Percentiles rank a stretch among this genome's conserved stretches.
Evolutionary conservation across 805 yeast species (phyloP).

Genomic region (Starmerella khaoyaiensis): DNA sequence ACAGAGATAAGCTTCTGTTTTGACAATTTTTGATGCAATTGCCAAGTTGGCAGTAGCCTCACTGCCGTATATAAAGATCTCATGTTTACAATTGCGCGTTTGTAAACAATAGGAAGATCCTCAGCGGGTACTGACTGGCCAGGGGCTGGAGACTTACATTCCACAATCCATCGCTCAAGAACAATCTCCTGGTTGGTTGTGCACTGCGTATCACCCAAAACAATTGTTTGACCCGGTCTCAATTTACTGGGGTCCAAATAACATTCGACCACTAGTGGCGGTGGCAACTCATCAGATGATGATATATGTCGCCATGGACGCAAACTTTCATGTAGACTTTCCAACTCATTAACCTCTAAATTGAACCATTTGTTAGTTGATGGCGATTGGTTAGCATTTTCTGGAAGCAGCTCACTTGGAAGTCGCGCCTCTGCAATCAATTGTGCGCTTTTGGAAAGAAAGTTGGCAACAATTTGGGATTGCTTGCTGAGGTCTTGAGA

Average conservation of each 20-base stretch:
- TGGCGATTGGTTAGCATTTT: too few relatives aligned
- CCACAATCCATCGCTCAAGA: constrained; percentile 84
- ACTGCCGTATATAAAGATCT: constrained; percentile 58
- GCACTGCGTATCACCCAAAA: constrained; percentile 40
- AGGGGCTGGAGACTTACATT: constrained; percentile 40
- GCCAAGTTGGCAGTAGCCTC: constrained; percentile 59
- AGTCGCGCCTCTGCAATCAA: constrained; percentile 24
- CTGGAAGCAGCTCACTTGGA: constrained; percentile 14
- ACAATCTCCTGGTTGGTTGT: constrained; percentile 65
- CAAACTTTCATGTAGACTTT: constrained; percentile 41
- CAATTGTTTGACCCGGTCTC: constrained; percentile 44
- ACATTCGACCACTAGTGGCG: constrained; percentile 81
- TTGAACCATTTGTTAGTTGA: constrained; percentile 31
- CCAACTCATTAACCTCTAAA: constrained; percentile 31
- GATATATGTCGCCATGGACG: constrained; percentile 43
- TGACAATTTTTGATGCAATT: constrained; percentile 37
- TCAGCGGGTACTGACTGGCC: constrained; percentile 11
- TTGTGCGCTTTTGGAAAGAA: constrained; percentile 31
- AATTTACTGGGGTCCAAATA: constrained; percentile 54
- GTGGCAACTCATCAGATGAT: constrained; percentile 29
- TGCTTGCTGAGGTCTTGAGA: constrained; percentile 14
- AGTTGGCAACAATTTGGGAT: constrained; percentile 29
- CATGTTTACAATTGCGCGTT: constrained; percentile 58
- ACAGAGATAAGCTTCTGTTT: constrained; percentile 30
- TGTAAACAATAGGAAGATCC: constrained; percentile 58